Base-by-base conservation (phyloP, 2,329 filamentous ascomycete species). In the Teratosphaeria zuluensis region DNA sequence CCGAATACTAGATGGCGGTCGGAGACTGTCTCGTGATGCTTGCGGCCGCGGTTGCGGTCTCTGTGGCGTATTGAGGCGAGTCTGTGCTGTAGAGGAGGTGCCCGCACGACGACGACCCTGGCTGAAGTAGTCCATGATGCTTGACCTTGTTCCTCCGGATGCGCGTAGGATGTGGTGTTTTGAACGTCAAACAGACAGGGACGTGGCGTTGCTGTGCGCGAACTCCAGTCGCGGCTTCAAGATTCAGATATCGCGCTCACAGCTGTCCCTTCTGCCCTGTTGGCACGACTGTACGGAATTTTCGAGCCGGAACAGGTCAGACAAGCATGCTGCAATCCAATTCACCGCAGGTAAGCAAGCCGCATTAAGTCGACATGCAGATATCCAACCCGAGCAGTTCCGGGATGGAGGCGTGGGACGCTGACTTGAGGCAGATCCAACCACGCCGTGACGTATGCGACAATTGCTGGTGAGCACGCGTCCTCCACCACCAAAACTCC, bases 1-100 rank as follows among this genome's bases (percentile, higher is more conserved):
- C 19, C 69, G 61, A 19, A 71, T 71, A 54, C 65, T 69, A 7
- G 68, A 69, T 3, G 68, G 69, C 9, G 64, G 61, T 61, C 69
- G 63, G 57, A 71, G 52, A 58, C 62, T 68, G 53, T 69, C 69
- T 48, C 63, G 65, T 16, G 69, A 69, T n/a, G 53, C 55, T 28
- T 30, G 31, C 28, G 57, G 54, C 2, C 57, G 57, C 31, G 42
- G 21, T 1, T 51, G 53, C 32, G 61, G 61, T 24, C 59, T 58
- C 7, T 28, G 51, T 14, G 65, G 57, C 28, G 60, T 38, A 24
- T 61, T 59, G 12, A 61, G 59, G 21, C 58, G 58, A 32, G 65
- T 61, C 38, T 62, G 56, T 31, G 58, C 59, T 2, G 53, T 53
- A 19, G 61, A 56, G 52, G 61, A 63, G 56, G 58, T 60, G 14